Percentiles rank a stretch among this genome's conserved stretches.
These are phyloP conservation scores for Fusarium newnesense DNA, from an alignment of 2,329 filamentous ascomycete genomes.

Conservation along the genomic window DNA sequence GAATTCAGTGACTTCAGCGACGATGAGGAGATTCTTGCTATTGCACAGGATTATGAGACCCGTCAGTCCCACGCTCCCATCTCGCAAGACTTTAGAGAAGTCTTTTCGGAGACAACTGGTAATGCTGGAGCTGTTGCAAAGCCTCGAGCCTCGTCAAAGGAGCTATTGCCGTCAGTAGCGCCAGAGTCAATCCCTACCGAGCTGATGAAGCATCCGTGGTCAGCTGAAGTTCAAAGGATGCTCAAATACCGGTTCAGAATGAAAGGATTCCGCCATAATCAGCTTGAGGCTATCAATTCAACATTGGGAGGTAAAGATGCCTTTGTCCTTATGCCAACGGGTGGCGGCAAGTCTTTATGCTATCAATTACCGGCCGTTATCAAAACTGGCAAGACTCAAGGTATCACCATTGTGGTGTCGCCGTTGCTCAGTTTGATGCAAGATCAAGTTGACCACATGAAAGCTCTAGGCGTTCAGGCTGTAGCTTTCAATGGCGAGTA, in stretches of 20 bases:
- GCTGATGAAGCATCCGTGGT: conserved; percentile 80
- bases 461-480: conserved; percentile 79
- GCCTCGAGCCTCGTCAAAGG: conserved; percentile 48
- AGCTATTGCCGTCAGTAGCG: conserved; percentile 37
- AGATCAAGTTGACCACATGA: conserved; percentile 90
- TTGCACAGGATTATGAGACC: conserved; percentile 61
- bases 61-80: conserved; percentile 46
- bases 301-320: conserved; percentile 87
- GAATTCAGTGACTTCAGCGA: conserved; percentile 61
- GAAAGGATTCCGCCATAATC: conserved; percentile 86
- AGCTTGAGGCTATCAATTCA: conserved; percentile 94
- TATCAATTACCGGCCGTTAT: conserved; percentile 94
- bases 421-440: conserved; percentile 96
- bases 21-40: conserved; percentile 62
- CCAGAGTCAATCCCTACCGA: conserved; percentile 56
- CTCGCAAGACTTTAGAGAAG: conserved; percentile 47
- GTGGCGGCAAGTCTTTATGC: conserved; percentile 95
- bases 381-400: conserved; percentile 79
- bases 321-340: conserved; percentile 97
- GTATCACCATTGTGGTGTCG: conserved; percentile 94
- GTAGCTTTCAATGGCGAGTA: conserved; percentile 84
- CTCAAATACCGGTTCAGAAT: conserved; percentile 86
- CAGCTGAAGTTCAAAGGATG: conserved; percentile 81
- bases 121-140: conserved; percentile 52
- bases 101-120: conserved; percentile 61